A percentile compares a stretch with the other conserved stretches of the same genome.
Conservation (phyloP, 2,329 filamentous ascomycete genomes). For the Colletotrichum sp. region DNA sequence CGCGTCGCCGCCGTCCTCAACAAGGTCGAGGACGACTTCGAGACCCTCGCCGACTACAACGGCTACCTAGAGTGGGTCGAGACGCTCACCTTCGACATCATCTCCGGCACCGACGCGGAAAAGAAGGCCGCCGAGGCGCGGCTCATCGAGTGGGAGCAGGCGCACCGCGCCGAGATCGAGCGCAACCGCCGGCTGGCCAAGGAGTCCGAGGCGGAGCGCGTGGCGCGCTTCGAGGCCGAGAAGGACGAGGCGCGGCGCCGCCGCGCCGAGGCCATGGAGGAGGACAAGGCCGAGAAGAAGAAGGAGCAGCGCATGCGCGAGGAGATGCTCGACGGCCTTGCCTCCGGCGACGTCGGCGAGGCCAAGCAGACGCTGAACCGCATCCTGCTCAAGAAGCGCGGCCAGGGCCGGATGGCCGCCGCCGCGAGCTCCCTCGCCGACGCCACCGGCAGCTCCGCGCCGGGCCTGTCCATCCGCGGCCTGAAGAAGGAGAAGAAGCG, state of each 20-base stretch:
- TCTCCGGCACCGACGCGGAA: conserved; percentile 73
- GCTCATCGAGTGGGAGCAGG: conserved; percentile 69
- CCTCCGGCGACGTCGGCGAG: conserved; percentile 63
- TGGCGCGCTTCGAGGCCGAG: conserved; percentile 66
- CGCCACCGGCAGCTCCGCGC: conserved; percentile 15
- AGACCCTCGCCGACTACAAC: conserved; percentile 83
- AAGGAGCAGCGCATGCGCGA: conserved; percentile 68
- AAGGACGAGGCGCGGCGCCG: conserved; percentile 69
- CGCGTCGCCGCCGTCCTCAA: conserved; percentile 85
- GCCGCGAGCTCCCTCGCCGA: conserved; percentile 36
- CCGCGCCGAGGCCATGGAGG: conserved; percentile 66
- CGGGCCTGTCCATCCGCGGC: conserved; percentile 74
- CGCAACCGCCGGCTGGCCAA: conserved; percentile 60
- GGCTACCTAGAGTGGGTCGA: conserved; percentile 95
- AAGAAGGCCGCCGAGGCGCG: conserved; percentile 50
- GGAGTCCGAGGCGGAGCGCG: conserved; percentile 59
- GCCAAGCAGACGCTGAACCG: conserved; percentile 64
- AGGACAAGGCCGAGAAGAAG: conserved; percentile 73
- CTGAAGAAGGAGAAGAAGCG: conserved; percentile 66
- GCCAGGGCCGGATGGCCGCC: conserved; percentile 49
- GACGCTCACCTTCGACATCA: conserved; percentile 86
- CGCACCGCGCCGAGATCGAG: conserved; percentile 73
- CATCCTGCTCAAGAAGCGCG: conserved; percentile 76
- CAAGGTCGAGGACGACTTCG: conserved; percentile 88
- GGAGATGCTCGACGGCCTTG: conserved; percentile 74